Percentiles rank a stretch among this genome's conserved stretches.
These are phyloP conservation scores for Sabuloglossum arenarium DNA, from an alignment of 495 filamentous ascomycete species.

Conservation along the genomic window DNA sequence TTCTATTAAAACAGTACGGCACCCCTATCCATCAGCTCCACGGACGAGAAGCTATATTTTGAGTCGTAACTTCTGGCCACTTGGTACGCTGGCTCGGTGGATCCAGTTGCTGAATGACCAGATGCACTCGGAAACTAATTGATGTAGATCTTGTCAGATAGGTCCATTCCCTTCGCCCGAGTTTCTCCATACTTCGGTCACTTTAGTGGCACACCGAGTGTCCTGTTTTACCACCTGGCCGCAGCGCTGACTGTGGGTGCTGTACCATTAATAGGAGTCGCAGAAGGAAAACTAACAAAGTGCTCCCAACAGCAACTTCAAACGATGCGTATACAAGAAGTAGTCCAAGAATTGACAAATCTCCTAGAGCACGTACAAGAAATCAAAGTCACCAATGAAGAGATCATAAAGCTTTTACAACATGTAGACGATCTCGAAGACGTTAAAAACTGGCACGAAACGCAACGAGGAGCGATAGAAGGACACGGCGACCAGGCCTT, in stretches of 20 bases:
- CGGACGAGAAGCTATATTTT: too few relatives aligned
- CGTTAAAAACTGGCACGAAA: neutral
- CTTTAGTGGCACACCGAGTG: neutral
- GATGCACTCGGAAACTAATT: too few relatives aligned
- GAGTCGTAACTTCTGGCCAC: too few relatives aligned
- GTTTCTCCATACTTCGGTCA: too few relatives aligned
- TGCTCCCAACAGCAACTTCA: neutral
- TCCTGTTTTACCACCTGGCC: neutral
- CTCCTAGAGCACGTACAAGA: neutral
- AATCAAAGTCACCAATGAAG: neutral
- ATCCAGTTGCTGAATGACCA: too few relatives aligned
- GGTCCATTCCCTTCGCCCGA: too few relatives aligned
- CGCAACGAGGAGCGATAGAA: neutral
- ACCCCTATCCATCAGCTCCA: too few relatives aligned
- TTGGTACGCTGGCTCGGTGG: too few relatives aligned
- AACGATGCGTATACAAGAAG: neutral
- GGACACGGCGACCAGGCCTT: neutral
- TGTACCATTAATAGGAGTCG: neutral
- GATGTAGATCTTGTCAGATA: too few relatives aligned
- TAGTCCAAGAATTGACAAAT: neutral
- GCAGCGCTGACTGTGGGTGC: neutral
- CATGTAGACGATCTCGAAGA: neutral
- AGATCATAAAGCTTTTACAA: neutral
- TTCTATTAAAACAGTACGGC: too few relatives aligned
- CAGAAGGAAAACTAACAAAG: neutral